Percentiles rank a stretch among this genome's conserved stretches.
These are phyloP conservation scores for Solanum chacoense DNA, from an alignment of 305 asterid species.

Conservation along the genomic window DNA sequence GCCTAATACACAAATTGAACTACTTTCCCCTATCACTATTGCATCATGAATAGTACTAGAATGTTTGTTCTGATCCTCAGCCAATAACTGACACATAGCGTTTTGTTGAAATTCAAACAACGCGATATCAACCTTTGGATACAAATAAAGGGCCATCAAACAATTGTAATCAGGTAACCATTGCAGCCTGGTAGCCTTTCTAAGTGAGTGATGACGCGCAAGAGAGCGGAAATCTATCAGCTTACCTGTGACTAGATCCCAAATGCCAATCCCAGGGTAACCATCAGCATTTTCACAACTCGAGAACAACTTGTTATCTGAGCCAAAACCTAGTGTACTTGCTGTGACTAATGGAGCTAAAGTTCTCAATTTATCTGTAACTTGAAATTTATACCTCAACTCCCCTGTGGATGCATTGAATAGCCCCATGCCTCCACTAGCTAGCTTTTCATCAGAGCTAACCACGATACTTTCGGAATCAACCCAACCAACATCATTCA, in stretches of 20 bases:
- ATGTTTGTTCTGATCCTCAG: not conserved
- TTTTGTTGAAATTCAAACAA: not conserved
- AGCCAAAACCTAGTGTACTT: constrained; percentile 7
- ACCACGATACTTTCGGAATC: not conserved
- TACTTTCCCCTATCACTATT: constrained; percentile 53
- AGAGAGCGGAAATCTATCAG: not conserved
- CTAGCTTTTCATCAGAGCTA: not conserved
- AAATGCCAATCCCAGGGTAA: not conserved
- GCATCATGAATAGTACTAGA: constrained; percentile 24
- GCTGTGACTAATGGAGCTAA: not conserved
- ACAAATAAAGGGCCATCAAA: not conserved
- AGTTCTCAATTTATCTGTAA: not conserved
- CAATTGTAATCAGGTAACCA: not conserved
- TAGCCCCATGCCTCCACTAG: not conserved
- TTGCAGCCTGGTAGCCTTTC: not conserved
- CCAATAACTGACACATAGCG: not conserved
- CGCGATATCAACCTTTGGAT: not conserved
- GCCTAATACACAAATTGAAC: constrained; percentile 59
- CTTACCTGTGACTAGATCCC: not conserved
- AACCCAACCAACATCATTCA: not conserved
- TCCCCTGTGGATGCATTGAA: not conserved
- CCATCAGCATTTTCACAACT: not conserved
- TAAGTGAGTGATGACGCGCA: not conserved
- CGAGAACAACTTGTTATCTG: not conserved
- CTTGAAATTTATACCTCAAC: not conserved